Percentiles rank a stretch among this genome's conserved stretches.
These are phyloP conservation scores for Eucalyptus globulus DNA, from an alignment of 345 rosid species.

Conservation along the genomic window DNA sequence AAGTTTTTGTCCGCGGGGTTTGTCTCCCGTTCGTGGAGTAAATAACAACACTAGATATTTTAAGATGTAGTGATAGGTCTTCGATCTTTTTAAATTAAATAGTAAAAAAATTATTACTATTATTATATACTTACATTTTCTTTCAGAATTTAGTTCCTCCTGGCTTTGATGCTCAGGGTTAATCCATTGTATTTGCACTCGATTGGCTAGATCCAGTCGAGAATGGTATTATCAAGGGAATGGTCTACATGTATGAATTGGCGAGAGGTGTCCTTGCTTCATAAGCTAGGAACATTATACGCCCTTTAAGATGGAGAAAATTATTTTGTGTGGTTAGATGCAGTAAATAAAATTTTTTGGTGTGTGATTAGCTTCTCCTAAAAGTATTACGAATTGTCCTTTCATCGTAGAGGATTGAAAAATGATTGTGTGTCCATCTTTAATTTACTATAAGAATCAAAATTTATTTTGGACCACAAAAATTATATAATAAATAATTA, in stretches of 20 bases:
- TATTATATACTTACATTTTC: not conserved
- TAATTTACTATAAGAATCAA: no score
- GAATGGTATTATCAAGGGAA: not conserved
- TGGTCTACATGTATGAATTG: not conserved
- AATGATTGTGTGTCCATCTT: fast-evolving
- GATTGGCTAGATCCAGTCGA: not conserved
- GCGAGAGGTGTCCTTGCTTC: not conserved
- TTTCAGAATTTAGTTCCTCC: not conserved
- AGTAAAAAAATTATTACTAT: not conserved
- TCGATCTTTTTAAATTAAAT: not conserved
- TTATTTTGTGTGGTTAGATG: not conserved
- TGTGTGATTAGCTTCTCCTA: not conserved
- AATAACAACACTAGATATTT: not conserved
- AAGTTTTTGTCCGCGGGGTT: not conserved
- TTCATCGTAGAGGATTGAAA: not conserved
- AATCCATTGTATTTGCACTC: not conserved
- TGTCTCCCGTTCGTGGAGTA: not conserved
- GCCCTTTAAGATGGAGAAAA: not conserved
- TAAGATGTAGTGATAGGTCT: not conserved
- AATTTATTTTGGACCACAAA: no score
- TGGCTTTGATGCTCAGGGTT: not conserved
- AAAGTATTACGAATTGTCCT: not conserved
- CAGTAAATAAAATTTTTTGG: not conserved
- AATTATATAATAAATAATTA: no score
- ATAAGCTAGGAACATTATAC: not conserved